These are phyloP conservation scores for Pseudogymnoascus sp. DNA, from an alignment of 2,329 filamentous ascomycete species.

Conservation along the genomic window DNA sequence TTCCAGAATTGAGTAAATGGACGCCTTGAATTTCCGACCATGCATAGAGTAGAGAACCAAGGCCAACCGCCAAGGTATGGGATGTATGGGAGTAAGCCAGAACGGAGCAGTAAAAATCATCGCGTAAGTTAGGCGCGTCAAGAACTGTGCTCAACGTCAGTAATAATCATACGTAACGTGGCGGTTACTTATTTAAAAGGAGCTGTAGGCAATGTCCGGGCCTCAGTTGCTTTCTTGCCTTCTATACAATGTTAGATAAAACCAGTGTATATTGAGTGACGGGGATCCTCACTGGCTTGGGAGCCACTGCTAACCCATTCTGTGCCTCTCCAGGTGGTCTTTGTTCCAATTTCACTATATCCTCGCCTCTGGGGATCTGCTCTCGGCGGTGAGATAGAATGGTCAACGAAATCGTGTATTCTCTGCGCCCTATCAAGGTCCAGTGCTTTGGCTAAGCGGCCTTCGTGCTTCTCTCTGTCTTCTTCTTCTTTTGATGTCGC, in stretches of 20 bases:
- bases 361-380: constrained; percentile 25
- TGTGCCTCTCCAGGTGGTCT: constrained; percentile 31
- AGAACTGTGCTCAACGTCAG: constrained; percentile 57
- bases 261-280: neutral
- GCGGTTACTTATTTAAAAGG: constrained; percentile 63
- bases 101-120: constrained; percentile 93
- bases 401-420: constrained; percentile 49
- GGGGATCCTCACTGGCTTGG: constrained; percentile 19
- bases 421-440: constrained; percentile 65
- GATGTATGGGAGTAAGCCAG: constrained; percentile 75
- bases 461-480: constrained; percentile 62
- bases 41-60: constrained; percentile 72
- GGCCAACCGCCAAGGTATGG: constrained; percentile 74
- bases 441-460: constrained; percentile 71
- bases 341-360: constrained; percentile 18
- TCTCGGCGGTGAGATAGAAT: constrained; percentile 22
- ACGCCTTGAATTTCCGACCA: constrained; percentile 78
- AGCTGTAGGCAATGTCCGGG: constrained; percentile 54
- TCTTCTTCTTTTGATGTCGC: constrained; percentile 43
- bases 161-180: neutral
- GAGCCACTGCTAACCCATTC: constrained; percentile 24
- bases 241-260: constrained; percentile 17
- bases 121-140: constrained; percentile 79
- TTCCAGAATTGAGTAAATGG: constrained; percentile 45
- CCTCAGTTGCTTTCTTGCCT: constrained; percentile 24